Evolutionary conservation across 495 filamentous ascomycete genomes (phyloP).

Genomic region (Aspergillus leporis): DNA sequence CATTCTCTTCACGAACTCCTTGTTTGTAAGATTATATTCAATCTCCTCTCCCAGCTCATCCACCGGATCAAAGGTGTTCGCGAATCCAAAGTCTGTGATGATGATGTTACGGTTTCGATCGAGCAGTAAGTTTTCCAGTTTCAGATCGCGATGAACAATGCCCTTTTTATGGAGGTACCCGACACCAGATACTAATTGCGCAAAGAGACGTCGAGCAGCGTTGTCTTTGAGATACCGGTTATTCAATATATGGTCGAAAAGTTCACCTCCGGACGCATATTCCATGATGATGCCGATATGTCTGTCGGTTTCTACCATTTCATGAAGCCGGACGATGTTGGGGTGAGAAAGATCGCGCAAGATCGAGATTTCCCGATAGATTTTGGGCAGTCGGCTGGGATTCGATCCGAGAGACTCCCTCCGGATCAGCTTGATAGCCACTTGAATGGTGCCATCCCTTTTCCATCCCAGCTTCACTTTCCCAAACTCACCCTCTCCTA

Average conservation of each 20-base stretch:
- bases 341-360: conserved; percentile 83
- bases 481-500: conserved; percentile 97
- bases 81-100: conserved; percentile 99
- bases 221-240: conserved; percentile 95
- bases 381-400: conserved; percentile 86
- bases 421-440: conserved; percentile 97
- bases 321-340: conserved; percentile 95
- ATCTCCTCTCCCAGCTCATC: conserved; percentile 91
- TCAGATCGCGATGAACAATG: conserved; percentile 96
- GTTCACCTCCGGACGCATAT: conserved; percentile 94
- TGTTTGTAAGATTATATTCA: conserved; percentile 81
- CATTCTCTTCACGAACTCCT: conserved; percentile 78
- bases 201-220: conserved; percentile 86
- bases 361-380: conserved; percentile 94
- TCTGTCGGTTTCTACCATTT: conserved; percentile 96
- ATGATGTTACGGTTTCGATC: conserved; percentile 98
- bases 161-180: conserved; percentile 99
- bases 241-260: conserved; percentile 97
- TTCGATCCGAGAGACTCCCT: conserved; percentile 85
- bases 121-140: conserved; percentile 93
- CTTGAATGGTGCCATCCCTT: conserved; percentile 87
- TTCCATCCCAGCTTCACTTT: conserved; percentile 99
- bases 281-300: conserved; percentile 98
- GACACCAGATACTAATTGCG: conserved; percentile 93
- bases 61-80: conserved; percentile 89